Percentiles rank a stretch among this genome's conserved stretches.
Evolutionary conservation across 208 protist species (phyloP).

Genomic region (Wallacemonas sp.): DNA sequence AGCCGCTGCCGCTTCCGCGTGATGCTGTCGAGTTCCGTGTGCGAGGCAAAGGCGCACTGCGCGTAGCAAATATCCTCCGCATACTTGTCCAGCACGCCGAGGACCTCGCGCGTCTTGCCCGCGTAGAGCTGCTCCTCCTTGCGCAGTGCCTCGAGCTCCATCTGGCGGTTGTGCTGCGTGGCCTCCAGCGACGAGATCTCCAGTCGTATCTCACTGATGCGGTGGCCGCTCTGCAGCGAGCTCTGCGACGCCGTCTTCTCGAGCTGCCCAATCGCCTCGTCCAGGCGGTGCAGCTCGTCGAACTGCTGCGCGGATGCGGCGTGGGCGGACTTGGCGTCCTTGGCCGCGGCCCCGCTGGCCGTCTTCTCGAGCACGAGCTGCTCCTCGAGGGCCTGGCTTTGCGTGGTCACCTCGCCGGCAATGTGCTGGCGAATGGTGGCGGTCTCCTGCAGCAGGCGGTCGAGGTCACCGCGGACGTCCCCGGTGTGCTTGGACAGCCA

Average conservation of each 20-base stretch:
- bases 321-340: slow-evolving; percentile 49
- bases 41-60: slow-evolving; percentile 38
- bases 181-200: slow-evolving; percentile 73
- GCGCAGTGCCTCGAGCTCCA: slow-evolving; percentile 59
- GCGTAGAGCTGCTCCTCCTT: slow-evolving; percentile 60
- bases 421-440: slow-evolving; percentile 62
- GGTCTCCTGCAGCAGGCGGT: slow-evolving; percentile 61
- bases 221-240: slow-evolving; percentile 60
- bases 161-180: slow-evolving; percentile 42
- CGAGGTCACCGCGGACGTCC: slow-evolving; percentile 47
- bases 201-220: slow-evolving; percentile 70
- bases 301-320: slow-evolving; percentile 39
- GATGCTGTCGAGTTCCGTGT: slow-evolving; percentile 45
- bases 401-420: slow-evolving; percentile 42
- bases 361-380: slow-evolving; percentile 42
- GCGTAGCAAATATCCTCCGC: slow-evolving; percentile 51
- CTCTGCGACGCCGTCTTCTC: slow-evolving; percentile 57
- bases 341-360: slow-evolving; percentile 30
- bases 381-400: slow-evolving; percentile 41
- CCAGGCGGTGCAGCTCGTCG: slow-evolving; percentile 57
- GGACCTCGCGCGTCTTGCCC: slow-evolving; percentile 52
- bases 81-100: slow-evolving; percentile 48
- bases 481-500: slow-evolving; percentile 67
- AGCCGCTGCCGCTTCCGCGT: slow-evolving; percentile 51
- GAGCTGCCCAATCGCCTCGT: slow-evolving; percentile 51